These are phyloP conservation scores for Phytophthora pisi DNA, from an alignment of 352 stramenopile species.

Conservation along the genomic window DNA sequence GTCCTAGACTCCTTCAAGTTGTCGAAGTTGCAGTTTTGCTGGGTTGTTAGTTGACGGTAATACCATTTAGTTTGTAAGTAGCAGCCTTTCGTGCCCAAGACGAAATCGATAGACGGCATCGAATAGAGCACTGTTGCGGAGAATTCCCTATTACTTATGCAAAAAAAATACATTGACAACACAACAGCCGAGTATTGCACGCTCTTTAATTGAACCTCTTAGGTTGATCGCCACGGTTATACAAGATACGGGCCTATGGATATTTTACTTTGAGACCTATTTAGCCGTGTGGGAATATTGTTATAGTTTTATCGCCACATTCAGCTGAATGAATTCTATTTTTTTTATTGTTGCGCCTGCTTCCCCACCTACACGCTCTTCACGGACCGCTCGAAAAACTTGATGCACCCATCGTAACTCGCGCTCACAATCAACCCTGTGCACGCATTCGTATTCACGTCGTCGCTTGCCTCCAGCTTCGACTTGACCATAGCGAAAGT, in stretches of 20 bases:
- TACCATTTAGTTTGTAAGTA: not conserved
- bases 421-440: slow-evolving; percentile 80
- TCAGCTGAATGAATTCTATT: slow-evolving; percentile 7
- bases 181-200: no score
- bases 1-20: not conserved
- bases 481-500: slow-evolving; percentile 84
- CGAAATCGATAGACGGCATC: not conserved
- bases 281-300: slow-evolving; percentile 16
- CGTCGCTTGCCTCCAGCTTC: slow-evolving; percentile 62
- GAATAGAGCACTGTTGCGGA: not conserved
- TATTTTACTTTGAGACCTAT: slow-evolving; percentile 8
- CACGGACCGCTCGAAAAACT: slow-evolving; percentile 67
- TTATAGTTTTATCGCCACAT: slow-evolving; percentile 7
- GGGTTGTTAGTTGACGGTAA: not conserved
- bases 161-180: not conserved
- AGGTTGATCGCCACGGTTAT: no score
- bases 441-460: slow-evolving; percentile 72
- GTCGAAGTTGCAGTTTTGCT: slow-evolving; percentile 2
- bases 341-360: not conserved
- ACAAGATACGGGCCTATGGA: not conserved
- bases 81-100: not conserved
- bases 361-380: slow-evolving; percentile 40
- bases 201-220: no score
- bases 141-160: not conserved
- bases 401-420: slow-evolving; percentile 88